phyloP scores from a whole-genome alignment of 257 asterid species.

The Solanum sejunctum region DNA sequence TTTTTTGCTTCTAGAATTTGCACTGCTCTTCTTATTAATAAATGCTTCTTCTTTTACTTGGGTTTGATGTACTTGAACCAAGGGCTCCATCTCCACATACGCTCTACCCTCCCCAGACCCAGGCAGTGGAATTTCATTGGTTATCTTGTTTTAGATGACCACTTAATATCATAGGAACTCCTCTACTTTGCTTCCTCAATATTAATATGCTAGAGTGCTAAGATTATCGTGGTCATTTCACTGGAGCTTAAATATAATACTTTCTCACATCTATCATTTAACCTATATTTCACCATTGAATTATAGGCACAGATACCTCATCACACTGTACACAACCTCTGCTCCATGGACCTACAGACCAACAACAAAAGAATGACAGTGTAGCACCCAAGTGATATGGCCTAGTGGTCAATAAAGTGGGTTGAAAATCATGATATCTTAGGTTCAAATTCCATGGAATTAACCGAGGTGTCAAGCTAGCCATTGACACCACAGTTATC shows the following conservation, averaged over 20 bases:
- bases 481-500: not conserved
- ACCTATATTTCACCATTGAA: not conserved
- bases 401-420: not conserved
- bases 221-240: not conserved
- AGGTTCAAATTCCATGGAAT: not conserved
- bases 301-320: not conserved
- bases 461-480: not conserved
- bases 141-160: not conserved
- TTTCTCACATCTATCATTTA: not conserved
- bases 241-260: not conserved
- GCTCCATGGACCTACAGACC: not conserved
- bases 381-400: not conserved
- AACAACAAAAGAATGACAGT: not conserved
- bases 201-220: not conserved
- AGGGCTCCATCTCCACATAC: too few relatives aligned
- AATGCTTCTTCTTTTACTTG: too few relatives aligned
- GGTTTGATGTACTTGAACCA: too few relatives aligned
- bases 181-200: not conserved
- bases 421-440: not conserved
- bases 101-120: too few relatives aligned
- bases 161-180: not conserved
- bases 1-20: too few relatives aligned
- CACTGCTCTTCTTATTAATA: too few relatives aligned
- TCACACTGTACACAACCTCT: not conserved
- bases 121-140: too few relatives aligned